phyloP scores from a whole-genome alignment of 257 asterid genomes.

The Salvia rosmarinus region DNA sequence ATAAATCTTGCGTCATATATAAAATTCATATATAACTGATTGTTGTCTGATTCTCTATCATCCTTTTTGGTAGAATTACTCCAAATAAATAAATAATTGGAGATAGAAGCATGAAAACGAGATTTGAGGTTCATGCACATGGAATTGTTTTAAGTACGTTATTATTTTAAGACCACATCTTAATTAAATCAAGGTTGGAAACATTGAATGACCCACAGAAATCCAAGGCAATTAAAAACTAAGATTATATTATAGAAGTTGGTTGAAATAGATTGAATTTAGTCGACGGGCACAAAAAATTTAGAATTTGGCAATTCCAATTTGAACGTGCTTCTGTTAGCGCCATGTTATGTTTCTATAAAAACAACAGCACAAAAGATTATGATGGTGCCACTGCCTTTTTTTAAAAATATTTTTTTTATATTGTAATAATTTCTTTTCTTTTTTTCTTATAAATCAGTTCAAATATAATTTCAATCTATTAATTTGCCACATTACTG shows the following conservation, averaged over 20 bases:
- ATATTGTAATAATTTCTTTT: too few species aligned
- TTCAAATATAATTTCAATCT: too few species aligned
- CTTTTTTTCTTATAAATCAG: too few species aligned
- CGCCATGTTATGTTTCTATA: not conserved
- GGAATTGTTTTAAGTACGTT: not conserved
- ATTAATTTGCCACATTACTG: too few species aligned
- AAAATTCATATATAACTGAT: not conserved
- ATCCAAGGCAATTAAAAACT: not conserved
- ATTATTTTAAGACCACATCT: not conserved
- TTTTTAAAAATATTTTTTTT: too few species aligned
- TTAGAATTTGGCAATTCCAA: not conserved
- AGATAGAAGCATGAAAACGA: not conserved
- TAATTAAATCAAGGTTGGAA: not conserved
- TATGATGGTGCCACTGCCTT: not conserved
- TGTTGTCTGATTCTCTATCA: not conserved
- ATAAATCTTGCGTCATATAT: too few species aligned
- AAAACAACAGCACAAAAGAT: constrained; percentile 12
- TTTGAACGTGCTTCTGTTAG: not conserved
- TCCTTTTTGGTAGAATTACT: not conserved
- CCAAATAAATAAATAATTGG: not conserved
- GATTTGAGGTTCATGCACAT: constrained; percentile 4
- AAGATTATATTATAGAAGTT: not conserved
- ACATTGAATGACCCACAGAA: constrained; percentile 6
- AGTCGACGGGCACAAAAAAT: not conserved
- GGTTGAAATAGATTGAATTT: constrained; percentile 5